Evolutionary conservation across 176 grass and related monocot species (phyloP), one percentile per base, ranked within the genome.

Genomic region (Lolium multiflorum): DNA sequence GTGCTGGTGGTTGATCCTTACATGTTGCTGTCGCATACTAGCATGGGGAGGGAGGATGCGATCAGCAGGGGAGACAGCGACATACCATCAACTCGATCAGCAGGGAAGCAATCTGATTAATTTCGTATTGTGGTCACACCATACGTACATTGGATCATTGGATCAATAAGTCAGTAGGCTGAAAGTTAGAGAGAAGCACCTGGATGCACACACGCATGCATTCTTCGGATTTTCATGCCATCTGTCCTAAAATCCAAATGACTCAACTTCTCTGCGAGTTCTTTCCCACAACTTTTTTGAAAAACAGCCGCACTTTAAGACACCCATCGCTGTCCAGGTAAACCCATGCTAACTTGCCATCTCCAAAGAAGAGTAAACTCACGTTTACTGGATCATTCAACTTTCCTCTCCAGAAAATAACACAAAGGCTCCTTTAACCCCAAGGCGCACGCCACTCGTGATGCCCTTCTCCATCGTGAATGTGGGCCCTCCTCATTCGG

Each of bases 401-500:
- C 3, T 7, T 44, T 44, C 5, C 1, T 44, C 43, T 44, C 5
- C 7, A 44, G 4, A 44, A 44, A 44, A 44, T 44, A 7, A 44
- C 43, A 44, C 5, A 44, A 44, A 6, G 6, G 43, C 43, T 44
- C 5, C 43, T 44, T 44, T 44, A 44, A 44, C 43, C 43, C 43
- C 2, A 44, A 44, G 43, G 7, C 43, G 43, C 2, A 3, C 5
- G 43, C 43, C 5, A 44, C 43, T 44, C 43, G 1, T 7, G 43
- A 6, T 44, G 73, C 9, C 83, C 84, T 9, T 81, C 83, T 5
- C 88, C 90, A 16, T 81, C 70, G 31, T 85, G 48, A n/a, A 88
- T 88, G 24, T 94, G 91, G 78, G 89, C 70, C 43, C 85, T 93
- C 82, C 93, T 91, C 41, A 31, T 77, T 80, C 85, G 88, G 12